Evolutionary conservation across 257 asterid genomes (phyloP).

Genomic region (Gentiana macrophylla): DNA sequence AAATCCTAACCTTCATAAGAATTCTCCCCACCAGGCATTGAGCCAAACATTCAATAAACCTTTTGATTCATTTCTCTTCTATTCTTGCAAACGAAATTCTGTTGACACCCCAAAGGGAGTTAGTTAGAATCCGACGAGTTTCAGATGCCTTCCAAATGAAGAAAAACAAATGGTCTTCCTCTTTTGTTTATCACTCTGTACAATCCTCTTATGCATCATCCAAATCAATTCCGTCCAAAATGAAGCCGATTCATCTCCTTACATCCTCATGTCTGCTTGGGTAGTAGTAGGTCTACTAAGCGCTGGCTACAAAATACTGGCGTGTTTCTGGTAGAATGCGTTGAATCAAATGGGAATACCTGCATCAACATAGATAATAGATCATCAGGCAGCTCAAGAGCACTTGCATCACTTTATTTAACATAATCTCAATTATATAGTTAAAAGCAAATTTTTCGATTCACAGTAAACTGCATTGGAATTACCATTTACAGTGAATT

Average conservation of each 20-base stretch:
- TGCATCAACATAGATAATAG: conserved; percentile 28
- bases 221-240: conserved; percentile 26
- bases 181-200: conserved; percentile 30
- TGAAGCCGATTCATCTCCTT: conserved; percentile 36
- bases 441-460: too few species aligned
- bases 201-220: conserved; percentile 35
- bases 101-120: too few species aligned
- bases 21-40: conserved; percentile 1
- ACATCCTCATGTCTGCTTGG: conserved; percentile 41
- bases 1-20: too few species aligned
- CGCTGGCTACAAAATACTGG: conserved; percentile 54
- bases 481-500: too few species aligned
- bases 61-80: not conserved
- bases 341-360: conserved; percentile 63
- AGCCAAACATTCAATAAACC: too few species aligned
- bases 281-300: conserved; percentile 48
- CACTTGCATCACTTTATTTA: too few species aligned
- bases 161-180: conserved; percentile 27
- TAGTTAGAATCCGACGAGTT: conserved; percentile 14
- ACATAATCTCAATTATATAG: too few species aligned
- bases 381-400: too few species aligned
- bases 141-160: conserved; percentile 23
- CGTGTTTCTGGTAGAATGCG: conserved; percentile 75
- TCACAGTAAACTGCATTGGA: too few species aligned
- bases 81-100: not conserved